These are phyloP conservation scores for Rhodomyrtus psidioides DNA, from an alignment of 441 rosid genomes.

Conservation along the genomic window DNA sequence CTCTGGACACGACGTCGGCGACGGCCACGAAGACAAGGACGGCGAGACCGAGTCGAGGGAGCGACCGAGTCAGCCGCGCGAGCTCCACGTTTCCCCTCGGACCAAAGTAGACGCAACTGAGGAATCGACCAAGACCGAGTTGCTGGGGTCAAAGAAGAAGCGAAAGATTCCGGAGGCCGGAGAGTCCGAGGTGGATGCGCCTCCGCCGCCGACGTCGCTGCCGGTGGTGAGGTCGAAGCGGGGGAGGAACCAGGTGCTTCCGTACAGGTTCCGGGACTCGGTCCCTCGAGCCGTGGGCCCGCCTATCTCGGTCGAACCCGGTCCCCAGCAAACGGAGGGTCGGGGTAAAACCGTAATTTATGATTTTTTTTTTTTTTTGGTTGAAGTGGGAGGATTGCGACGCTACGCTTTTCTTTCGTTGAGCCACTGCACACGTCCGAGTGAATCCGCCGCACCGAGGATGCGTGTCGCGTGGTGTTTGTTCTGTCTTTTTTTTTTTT, in stretches of 20 bases:
- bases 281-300: constrained; percentile 20
- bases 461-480: background rate
- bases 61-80: background rate
- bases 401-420: background rate
- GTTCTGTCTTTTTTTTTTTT: background rate
- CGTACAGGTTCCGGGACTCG: constrained; percentile 23
- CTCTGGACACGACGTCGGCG: background rate
- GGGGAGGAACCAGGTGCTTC: constrained; percentile 21
- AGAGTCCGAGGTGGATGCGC: background rate
- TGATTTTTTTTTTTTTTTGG: no score
- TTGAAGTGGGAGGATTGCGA: background rate
- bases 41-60: background rate
- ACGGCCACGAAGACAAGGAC: background rate
- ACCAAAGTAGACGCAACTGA: background rate
- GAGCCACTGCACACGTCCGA: background rate
- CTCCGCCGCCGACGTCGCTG: constrained; percentile 1
- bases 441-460: background rate
- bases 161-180: background rate
- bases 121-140: background rate
- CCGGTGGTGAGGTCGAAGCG: constrained; percentile 21
- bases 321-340: background rate
- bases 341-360: constrained; percentile 5
- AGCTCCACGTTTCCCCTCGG: background rate
- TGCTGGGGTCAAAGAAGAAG: background rate
- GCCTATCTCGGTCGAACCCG: background rate